Percentiles rank a stretch among this genome's conserved stretches.
phyloP scores from a whole-genome alignment of 306 rosid species.

The Heteromeles arbutifolia region DNA sequence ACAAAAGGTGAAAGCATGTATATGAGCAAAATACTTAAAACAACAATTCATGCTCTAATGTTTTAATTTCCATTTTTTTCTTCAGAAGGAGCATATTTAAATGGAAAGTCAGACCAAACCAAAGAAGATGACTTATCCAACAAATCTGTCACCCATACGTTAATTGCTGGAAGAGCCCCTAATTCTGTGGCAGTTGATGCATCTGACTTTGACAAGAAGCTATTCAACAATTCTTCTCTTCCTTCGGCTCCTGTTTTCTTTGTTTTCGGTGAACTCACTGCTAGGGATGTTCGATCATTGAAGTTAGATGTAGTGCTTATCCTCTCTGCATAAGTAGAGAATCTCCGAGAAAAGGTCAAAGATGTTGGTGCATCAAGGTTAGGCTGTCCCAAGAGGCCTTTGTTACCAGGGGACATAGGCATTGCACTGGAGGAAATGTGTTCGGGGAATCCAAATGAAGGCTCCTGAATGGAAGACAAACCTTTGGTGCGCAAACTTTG shows the following conservation, averaged over 20 bases:
- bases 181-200: slow-evolving; percentile 38
- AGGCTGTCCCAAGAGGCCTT: slow-evolving; percentile 55
- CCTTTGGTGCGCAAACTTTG: slow-evolving; percentile 60
- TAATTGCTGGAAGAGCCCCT: slow-evolving; percentile 43
- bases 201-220: slow-evolving; percentile 62
- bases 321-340: slow-evolving; percentile 91
- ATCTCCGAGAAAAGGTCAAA: slow-evolving; percentile 51
- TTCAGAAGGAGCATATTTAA: not conserved
- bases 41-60: not conserved
- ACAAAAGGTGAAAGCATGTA: not conserved
- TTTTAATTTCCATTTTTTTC: not conserved
- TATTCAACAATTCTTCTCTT: slow-evolving; percentile 73
- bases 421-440: slow-evolving; percentile 35
- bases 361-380: slow-evolving; percentile 54
- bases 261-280: slow-evolving; percentile 76
- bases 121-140: slow-evolving; percentile 1
- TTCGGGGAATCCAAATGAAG: slow-evolving; percentile 53
- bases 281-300: slow-evolving; percentile 51
- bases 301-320: slow-evolving; percentile 72
- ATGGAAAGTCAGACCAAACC: not conserved
- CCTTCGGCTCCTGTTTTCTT: slow-evolving; percentile 91
- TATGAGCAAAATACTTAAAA: not conserved
- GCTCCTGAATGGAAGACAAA: slow-evolving; percentile 59
- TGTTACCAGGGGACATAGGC: slow-evolving; percentile 54
- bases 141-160: slow-evolving; percentile 45